Conservation (phyloP, 257 asterid genomes). For the Verbascum thapsus region DNA sequence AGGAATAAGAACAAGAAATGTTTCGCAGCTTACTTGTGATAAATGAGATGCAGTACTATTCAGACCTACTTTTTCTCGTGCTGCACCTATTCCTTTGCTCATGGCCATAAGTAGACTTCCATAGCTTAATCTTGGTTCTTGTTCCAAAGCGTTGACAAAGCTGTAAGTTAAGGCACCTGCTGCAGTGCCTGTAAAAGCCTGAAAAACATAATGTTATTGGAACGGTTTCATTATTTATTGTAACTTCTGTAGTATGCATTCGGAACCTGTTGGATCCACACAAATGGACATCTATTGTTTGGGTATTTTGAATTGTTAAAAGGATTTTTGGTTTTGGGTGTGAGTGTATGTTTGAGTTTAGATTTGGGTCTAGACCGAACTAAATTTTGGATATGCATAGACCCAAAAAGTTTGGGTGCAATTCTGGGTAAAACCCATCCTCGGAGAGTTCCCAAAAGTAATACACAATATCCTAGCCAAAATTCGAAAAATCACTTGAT, state of each 20-base stretch:
- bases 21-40: conserved; percentile 43
- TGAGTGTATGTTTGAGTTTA: too few relatives aligned
- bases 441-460: too few relatives aligned
- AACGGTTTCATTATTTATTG: not conserved
- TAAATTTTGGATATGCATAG: too few relatives aligned
- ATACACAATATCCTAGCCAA: too few relatives aligned
- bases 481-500: too few relatives aligned
- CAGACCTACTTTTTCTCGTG: conserved; percentile 41
- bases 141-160: conserved; percentile 58
- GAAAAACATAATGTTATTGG: conserved; percentile 26
- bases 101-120: conserved; percentile 52
- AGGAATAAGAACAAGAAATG: conserved; percentile 4
- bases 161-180: conserved; percentile 73
- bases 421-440: too few relatives aligned
- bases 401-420: too few relatives aligned
- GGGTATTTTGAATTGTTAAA: too few relatives aligned
- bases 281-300: too few relatives aligned
- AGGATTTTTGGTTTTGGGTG: too few relatives aligned
- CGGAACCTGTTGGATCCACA: too few relatives aligned
- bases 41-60: conserved; percentile 34
- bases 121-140: conserved; percentile 56
- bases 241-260: not conserved
- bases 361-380: too few relatives aligned
- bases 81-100: conserved; percentile 47
- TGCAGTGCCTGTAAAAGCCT: conserved; percentile 64